A percentile compares a stretch with the other conserved stretches of the same genome.
Conservation (phyloP, 2,329 filamentous ascomycete species). For the Zymoseptoria tritici region DNA sequence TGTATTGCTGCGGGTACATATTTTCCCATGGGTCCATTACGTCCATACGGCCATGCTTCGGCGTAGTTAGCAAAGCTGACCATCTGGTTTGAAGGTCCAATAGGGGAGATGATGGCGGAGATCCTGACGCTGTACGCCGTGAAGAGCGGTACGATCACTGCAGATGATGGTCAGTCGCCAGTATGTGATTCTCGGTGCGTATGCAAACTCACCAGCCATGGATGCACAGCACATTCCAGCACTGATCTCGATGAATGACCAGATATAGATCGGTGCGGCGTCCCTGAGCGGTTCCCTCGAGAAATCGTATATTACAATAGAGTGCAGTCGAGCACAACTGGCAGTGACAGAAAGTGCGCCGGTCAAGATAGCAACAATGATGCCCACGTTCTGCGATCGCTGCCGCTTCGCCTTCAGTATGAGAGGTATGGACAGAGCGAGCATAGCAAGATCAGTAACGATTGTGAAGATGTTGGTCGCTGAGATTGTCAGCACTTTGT, state of each 20-base stretch:
- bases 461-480: conserved; percentile 32
- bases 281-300: conserved; percentile 24
- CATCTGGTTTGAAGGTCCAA: neutral
- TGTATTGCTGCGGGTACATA: neutral
- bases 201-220: conserved; percentile 17
- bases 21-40: neutral
- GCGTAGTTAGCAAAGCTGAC: neutral
- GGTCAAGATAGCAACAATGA: conserved; percentile 24
- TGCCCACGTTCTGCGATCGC: conserved; percentile 27
- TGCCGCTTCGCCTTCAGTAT: conserved; percentile 31
- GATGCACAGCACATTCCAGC: conserved; percentile 27
- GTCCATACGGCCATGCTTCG: neutral
- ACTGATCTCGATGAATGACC: conserved; percentile 30
- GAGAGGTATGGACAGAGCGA: conserved; percentile 33
- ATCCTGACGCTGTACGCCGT: neutral
- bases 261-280: conserved; percentile 24
- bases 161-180: neutral
- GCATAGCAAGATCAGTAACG: conserved; percentile 32
- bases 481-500: conserved; percentile 1
- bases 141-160: conserved; percentile 16
- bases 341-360: conserved; percentile 22
- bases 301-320: conserved; percentile 23
- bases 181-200: neutral
- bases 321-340: conserved; percentile 27
- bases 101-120: neutral